Evolutionary conservation across 192 early-diverging fungal genomes (phyloP).

Genomic region (Diversispora epigaea): DNA sequence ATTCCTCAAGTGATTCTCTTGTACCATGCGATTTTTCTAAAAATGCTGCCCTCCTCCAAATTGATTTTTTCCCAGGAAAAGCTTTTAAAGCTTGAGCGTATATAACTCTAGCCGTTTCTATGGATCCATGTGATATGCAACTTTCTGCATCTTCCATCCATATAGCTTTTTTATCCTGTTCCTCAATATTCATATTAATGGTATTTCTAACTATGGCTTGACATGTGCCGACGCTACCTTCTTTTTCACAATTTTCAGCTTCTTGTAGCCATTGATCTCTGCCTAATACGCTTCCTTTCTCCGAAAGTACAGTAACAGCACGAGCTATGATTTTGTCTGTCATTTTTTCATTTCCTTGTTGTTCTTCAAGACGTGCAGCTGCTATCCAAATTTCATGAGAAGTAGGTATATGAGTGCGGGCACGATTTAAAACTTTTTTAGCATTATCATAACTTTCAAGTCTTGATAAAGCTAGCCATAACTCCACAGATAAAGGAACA

Average conservation of each 20-base stretch:
- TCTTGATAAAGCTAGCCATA: constrained; percentile 94
- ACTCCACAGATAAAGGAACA: constrained; percentile 83
- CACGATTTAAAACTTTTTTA: constrained; percentile 86
- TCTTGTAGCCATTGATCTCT: constrained; percentile 90
- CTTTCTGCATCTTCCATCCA: constrained; percentile 93
- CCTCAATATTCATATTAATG: constrained; percentile 72
- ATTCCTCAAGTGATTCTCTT: constrained; percentile 64
- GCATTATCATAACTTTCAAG: constrained; percentile 90
- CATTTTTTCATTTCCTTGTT: constrained; percentile 64
- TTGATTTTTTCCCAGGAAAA: constrained; percentile 73
- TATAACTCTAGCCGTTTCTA: constrained; percentile 84
- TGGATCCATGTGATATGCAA: constrained; percentile 55
- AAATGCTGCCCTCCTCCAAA: constrained; percentile 86
- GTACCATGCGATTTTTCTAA: constrained; percentile 86
- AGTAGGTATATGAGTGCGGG: constrained; percentile 78
- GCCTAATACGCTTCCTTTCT: constrained; percentile 66
- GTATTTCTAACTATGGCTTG: constrained; percentile 83
- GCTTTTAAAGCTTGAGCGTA: constrained; percentile 76
- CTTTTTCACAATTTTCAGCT: constrained; percentile 77
- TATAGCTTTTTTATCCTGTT: constrained; percentile 72
- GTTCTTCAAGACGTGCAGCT: constrained; percentile 88
- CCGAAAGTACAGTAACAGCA: constrained; percentile 67
- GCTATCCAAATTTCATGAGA: constrained; percentile 95
- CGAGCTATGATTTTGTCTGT: constrained; percentile 69
- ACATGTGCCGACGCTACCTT: constrained; percentile 75